Percentiles rank a stretch among this genome's conserved stretches.
Conservation (phyloP, 768 basidiomycete species). For the Termitomyces sp. region DNA sequence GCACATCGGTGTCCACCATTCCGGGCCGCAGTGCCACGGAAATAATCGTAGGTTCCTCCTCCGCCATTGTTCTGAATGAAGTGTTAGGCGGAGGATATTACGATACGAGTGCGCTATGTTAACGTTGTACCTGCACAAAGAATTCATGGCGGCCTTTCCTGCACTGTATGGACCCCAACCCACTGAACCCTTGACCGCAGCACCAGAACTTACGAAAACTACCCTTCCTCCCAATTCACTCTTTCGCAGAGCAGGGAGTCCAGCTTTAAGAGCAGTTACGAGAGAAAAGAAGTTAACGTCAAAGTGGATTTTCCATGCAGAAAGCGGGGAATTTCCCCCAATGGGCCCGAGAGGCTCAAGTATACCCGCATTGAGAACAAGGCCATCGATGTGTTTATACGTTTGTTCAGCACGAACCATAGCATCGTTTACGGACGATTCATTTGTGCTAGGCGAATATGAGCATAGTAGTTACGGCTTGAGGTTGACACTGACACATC, state of each 20-base stretch:
- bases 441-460: conserved; percentile 49
- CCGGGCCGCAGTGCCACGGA: conserved; percentile 85
- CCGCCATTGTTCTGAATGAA: conserved; percentile 66
- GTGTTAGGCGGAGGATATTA: conserved; percentile 1
- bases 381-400: conserved; percentile 68
- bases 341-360: conserved; percentile 70
- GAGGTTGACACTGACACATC: conserved; percentile 62
- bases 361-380: conserved; percentile 84
- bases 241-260: conserved; percentile 68
- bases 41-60: conserved; percentile 76
- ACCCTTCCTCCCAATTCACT: conserved; percentile 60
- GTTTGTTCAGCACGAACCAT: conserved; percentile 50
- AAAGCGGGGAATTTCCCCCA: conserved; percentile 45
- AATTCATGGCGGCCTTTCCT: conserved; percentile 88
- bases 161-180: conserved; percentile 86
- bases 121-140: conserved; percentile 69
- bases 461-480: conserved; percentile 10
- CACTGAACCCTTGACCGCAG: conserved; percentile 61
- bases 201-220: conserved; percentile 85
- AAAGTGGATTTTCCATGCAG: conserved; percentile 70
- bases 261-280: conserved; percentile 62
- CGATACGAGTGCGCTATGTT: neutral
- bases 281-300: conserved; percentile 90
- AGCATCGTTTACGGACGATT: conserved; percentile 51
- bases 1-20: conserved; percentile 78